Evolutionary conservation across 768 basidiomycete species (phyloP).

Genomic region (Auricularia auricula-judae): DNA sequence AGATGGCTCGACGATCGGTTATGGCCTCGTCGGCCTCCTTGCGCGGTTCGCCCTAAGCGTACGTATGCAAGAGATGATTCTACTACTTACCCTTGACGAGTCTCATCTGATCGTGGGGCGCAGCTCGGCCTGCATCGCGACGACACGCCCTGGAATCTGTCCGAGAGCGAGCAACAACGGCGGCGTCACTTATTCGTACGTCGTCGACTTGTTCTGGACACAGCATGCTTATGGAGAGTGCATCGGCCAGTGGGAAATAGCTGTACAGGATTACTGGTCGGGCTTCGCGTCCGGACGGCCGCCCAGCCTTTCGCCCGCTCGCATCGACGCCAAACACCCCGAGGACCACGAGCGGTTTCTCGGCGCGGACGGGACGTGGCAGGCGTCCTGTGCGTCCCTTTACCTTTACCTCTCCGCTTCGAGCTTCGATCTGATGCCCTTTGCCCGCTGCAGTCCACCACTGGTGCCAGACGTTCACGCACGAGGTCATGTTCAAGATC

Average conservation of each 20-base stretch:
- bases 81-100: too few species aligned
- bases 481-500: conserved; percentile 52
- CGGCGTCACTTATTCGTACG: not conserved
- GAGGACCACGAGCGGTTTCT: conserved; percentile 31
- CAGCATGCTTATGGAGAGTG: too few species aligned
- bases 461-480: conserved; percentile 60
- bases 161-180: not conserved
- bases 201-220: too few species aligned
- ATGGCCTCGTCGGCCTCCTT: not conserved
- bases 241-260: not conserved
- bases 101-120: not conserved
- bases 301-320: conserved; percentile 51
- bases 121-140: not conserved
- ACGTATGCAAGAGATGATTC: too few species aligned
- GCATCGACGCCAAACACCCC: conserved; percentile 58
- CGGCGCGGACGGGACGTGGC: too few species aligned
- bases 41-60: not conserved
- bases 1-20: not conserved
- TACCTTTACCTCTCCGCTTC: too few species aligned
- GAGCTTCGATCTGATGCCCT: too few species aligned
- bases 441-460: conserved; percentile 33
- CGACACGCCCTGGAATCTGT: not conserved
- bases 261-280: not conserved
- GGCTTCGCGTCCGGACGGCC: conserved; percentile 38
- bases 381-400: too few species aligned